phyloP scores from a whole-genome alignment of 2,329 filamentous ascomycete species.

The Colletotrichum sp. region DNA sequence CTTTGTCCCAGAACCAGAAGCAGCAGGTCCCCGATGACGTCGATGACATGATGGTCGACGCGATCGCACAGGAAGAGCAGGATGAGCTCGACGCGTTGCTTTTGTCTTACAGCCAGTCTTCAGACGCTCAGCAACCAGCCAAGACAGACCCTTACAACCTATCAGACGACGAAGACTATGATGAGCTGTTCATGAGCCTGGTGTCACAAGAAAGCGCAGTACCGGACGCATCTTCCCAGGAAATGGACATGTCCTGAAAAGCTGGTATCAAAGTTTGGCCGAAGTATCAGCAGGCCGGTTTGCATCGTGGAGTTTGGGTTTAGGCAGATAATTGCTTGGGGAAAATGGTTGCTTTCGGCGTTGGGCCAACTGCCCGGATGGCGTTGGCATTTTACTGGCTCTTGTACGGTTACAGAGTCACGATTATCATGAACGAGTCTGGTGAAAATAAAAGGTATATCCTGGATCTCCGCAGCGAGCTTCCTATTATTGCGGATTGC shows the following conservation, averaged over 20 bases:
- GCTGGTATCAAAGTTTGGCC: background rate
- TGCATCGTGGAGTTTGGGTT: slow-evolving; percentile 3
- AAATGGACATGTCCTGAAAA: slow-evolving; percentile 53
- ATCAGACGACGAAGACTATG: slow-evolving; percentile 66
- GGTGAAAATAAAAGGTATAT: slow-evolving; percentile 27
- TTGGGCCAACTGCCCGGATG: background rate
- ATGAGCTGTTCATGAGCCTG: slow-evolving; percentile 70
- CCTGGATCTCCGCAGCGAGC: slow-evolving; percentile 7
- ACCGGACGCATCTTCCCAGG: slow-evolving; percentile 33
- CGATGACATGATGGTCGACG: slow-evolving; percentile 60
- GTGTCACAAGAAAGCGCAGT: slow-evolving; percentile 47
- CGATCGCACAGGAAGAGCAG: slow-evolving; percentile 55
- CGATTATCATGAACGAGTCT: background rate
- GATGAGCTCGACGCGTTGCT: slow-evolving; percentile 63
- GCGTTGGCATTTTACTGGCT: background rate
- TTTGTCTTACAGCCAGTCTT: slow-evolving; percentile 45
- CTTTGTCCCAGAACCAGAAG: slow-evolving; percentile 33
- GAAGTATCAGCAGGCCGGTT: background rate
- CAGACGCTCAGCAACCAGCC: slow-evolving; percentile 29
- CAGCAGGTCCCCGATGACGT: slow-evolving; percentile 27
- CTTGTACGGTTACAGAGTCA: background rate
- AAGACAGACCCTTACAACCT: slow-evolving; percentile 26
- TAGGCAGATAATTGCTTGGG: background rate
- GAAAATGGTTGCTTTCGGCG: background rate
- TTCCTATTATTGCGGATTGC: slow-evolving; percentile 61